phyloP scores from a whole-genome alignment of 2,329 filamentous ascomycete species.

The Coniochaeta ligniaria region DNA sequence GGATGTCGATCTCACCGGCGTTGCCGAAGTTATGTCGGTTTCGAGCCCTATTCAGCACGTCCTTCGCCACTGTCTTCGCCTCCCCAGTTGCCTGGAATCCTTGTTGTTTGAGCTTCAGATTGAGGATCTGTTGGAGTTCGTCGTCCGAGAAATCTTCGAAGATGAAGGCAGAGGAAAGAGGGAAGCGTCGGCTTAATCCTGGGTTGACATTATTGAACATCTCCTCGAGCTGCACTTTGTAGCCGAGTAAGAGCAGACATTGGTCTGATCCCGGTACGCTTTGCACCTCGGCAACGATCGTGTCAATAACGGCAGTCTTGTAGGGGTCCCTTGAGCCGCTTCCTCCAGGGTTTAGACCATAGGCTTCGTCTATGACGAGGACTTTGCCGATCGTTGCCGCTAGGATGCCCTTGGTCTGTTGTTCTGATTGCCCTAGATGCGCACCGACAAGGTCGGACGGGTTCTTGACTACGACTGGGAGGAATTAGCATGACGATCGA shows the following conservation, averaged over 20 bases:
- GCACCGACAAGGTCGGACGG: constrained; percentile 66
- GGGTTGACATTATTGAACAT: constrained; percentile 74
- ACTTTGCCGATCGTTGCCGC: constrained; percentile 63
- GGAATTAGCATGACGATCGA: background rate
- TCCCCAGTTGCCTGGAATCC: constrained; percentile 43
- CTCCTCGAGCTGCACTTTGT: constrained; percentile 57
- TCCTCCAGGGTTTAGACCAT: constrained; percentile 47
- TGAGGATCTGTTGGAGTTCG: constrained; percentile 52
- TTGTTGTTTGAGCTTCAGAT: constrained; percentile 53
- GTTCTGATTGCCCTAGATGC: constrained; percentile 59
- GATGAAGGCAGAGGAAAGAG: constrained; percentile 51
- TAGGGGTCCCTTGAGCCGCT: constrained; percentile 30
- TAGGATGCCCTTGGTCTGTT: constrained; percentile 65
- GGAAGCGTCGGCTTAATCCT: constrained; percentile 60
- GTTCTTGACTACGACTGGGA: constrained; percentile 57
- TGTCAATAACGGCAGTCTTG: constrained; percentile 63
- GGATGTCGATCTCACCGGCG: constrained; percentile 65
- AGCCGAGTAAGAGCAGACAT: constrained; percentile 68
- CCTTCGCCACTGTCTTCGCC: constrained; percentile 47
- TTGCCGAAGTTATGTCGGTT: constrained; percentile 65
- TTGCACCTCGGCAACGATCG: constrained; percentile 67
- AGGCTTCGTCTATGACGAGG: constrained; percentile 74
- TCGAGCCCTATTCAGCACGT: constrained; percentile 52
- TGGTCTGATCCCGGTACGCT: constrained; percentile 60
- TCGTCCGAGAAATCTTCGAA: constrained; percentile 62